These are phyloP conservation scores for Astragalus glycyphyllos DNA, from an alignment of 306 rosid genomes.

Conservation along the genomic window DNA sequence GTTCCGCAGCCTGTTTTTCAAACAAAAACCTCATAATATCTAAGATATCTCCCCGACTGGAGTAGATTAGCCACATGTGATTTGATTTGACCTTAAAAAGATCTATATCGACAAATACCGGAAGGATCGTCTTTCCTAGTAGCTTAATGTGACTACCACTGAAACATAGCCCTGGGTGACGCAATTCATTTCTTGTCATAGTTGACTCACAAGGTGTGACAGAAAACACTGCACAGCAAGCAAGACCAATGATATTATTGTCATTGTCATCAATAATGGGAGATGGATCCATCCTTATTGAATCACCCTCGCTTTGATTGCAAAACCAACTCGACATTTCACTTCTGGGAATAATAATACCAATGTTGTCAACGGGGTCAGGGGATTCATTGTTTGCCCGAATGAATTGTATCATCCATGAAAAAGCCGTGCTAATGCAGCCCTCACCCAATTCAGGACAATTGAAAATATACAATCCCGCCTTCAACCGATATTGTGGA, in stretches of 20 bases:
- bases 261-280: background rate
- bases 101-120: no score
- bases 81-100: no score
- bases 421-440: background rate
- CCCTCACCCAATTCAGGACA: slow-evolving; percentile 13
- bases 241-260: slow-evolving; percentile 8
- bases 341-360: background rate
- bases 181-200: background rate
- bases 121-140: no score
- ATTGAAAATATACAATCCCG: background rate
- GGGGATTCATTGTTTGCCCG: background rate
- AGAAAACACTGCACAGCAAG: slow-evolving; percentile 12
- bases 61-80: no score
- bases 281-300: background rate
- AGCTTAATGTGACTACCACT: no score
- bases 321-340: slow-evolving; percentile 22
- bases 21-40: no score
- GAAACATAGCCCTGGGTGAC: no score
- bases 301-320: background rate
- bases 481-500: background rate
- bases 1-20: no score
- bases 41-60: no score
- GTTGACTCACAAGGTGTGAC: background rate
- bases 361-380: background rate
- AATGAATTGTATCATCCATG: slow-evolving; percentile 18